These are phyloP conservation scores for Botryotinia convoluta DNA, from an alignment of 2,329 filamentous ascomycete species.

Conservation along the genomic window DNA sequence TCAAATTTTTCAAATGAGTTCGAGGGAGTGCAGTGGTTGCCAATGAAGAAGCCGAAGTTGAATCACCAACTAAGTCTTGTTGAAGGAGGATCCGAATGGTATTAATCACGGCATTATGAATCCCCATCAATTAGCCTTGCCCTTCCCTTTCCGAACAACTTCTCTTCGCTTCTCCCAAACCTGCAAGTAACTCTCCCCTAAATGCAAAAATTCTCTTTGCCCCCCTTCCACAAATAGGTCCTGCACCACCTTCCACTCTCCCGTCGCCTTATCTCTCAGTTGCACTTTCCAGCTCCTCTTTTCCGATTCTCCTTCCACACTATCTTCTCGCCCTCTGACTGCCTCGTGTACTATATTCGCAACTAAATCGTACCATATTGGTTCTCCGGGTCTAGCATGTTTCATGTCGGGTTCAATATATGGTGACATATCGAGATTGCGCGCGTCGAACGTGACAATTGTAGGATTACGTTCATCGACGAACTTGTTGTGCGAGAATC, in stretches of 20 bases:
- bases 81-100: neutral
- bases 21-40: neutral
- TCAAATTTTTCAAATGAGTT: neutral
- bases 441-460: constrained; percentile 91
- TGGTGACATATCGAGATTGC: constrained; percentile 80
- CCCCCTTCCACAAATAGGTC: constrained; percentile 91
- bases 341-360: constrained; percentile 91
- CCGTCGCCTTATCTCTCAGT: constrained; percentile 72
- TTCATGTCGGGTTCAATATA: constrained; percentile 86
- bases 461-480: constrained; percentile 94
- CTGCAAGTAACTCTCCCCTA: constrained; percentile 93
- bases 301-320: constrained; percentile 84
- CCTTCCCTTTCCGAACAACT: constrained; percentile 25
- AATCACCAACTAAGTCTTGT: neutral
- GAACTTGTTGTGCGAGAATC: constrained; percentile 96
- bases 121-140: neutral
- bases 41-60: neutral
- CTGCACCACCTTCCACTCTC: constrained; percentile 89
- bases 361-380: constrained; percentile 91
- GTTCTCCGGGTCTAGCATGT: constrained; percentile 69
- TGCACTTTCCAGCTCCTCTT: constrained; percentile 94
- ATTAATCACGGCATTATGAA: neutral
- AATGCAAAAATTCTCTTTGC: constrained; percentile 83
- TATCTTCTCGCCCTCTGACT: constrained; percentile 72
- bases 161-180: constrained; percentile 84